Percentiles rank a stretch among this genome's conserved stretches.
phyloP scores from a whole-genome alignment of 805 yeast species.

The Sungouiella thailandica region DNA sequence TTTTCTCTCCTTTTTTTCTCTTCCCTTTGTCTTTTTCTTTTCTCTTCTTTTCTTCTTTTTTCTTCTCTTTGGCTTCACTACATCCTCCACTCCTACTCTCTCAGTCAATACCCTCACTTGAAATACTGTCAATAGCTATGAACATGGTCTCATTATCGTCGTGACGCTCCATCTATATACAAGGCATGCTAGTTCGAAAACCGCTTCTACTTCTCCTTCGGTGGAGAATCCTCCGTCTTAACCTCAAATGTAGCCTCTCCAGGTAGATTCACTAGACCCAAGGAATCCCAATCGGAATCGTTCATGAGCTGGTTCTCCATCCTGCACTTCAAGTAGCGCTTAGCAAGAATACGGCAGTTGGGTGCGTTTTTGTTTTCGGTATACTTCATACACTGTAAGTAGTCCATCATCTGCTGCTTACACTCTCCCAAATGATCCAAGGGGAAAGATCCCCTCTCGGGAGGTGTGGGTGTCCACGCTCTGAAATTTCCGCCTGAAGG shows the following conservation, averaged over 20 bases:
- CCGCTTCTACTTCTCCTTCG: too few species aligned
- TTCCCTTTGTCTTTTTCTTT: too few species aligned
- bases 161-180: too few species aligned
- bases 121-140: too few species aligned
- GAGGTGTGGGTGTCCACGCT: slow-evolving; percentile 77
- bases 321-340: slow-evolving; percentile 75
- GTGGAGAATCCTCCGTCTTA: too few species aligned
- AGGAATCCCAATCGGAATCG: slow-evolving; percentile 37
- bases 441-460: slow-evolving; percentile 95
- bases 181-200: too few species aligned
- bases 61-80: too few species aligned
- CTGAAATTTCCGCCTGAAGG: slow-evolving; percentile 15
- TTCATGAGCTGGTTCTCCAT: slow-evolving; percentile 67
- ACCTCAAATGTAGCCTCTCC: slow-evolving; percentile 20
- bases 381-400: slow-evolving; percentile 71
- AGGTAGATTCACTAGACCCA: slow-evolving; percentile 39
- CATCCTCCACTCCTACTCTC: too few species aligned
- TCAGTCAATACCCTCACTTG: too few species aligned
- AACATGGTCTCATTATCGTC: too few species aligned
- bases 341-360: slow-evolving; percentile 84
- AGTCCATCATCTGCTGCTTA: slow-evolving; percentile 64
- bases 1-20: too few species aligned
- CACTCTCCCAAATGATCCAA: slow-evolving; percentile 87
- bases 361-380: slow-evolving; percentile 83
- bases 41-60: too few species aligned